phyloP scores from a whole-genome alignment of 2,329 filamentous ascomycete species.

The Calonectria ilicicola region DNA sequence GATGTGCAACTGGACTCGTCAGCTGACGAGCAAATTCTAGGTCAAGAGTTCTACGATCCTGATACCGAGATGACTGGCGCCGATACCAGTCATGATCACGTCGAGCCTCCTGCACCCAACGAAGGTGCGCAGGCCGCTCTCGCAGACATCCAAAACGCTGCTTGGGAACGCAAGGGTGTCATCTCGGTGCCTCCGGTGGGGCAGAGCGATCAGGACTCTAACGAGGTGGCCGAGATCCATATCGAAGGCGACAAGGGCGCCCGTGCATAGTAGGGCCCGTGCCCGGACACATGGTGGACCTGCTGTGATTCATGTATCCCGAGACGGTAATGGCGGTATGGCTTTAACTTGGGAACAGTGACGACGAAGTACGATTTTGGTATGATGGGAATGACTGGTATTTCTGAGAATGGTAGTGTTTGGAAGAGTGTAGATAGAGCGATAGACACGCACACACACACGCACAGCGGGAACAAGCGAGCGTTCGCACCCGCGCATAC shows the following conservation, averaged over 20 bases:
- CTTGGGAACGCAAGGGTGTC: constrained; percentile 52
- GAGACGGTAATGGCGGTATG: constrained; percentile 1
- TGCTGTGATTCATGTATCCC: constrained; percentile 1
- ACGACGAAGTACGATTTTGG: constrained; percentile 9
- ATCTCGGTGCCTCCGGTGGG: constrained; percentile 54
- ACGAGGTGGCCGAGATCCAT: constrained; percentile 63
- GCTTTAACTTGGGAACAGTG: constrained; percentile 4
- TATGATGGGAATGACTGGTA: constrained; percentile 8
- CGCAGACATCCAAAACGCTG: constrained; percentile 46
- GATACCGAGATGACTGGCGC: constrained; percentile 48
- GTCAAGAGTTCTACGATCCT: constrained; percentile 39
- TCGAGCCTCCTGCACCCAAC: constrained; percentile 29
- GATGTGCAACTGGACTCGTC: constrained; percentile 57
- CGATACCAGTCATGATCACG: constrained; percentile 22
- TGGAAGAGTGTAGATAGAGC: constrained; percentile 35
- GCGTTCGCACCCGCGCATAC: constrained; percentile 19
- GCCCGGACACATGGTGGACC: constrained; percentile 25
- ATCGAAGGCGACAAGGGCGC: constrained; percentile 54
- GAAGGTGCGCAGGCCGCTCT: constrained; percentile 29
- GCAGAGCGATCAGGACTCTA: constrained; percentile 52
- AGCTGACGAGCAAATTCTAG: constrained; percentile 47
- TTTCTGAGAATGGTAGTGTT: constrained; percentile 22
- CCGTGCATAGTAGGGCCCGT: constrained; percentile 37
- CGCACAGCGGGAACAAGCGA: constrained; percentile 1
- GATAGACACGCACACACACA: constrained; percentile 29